Evolutionary conservation across 257 asterid species (phyloP).

Genomic region (Asclepias syriaca): DNA sequence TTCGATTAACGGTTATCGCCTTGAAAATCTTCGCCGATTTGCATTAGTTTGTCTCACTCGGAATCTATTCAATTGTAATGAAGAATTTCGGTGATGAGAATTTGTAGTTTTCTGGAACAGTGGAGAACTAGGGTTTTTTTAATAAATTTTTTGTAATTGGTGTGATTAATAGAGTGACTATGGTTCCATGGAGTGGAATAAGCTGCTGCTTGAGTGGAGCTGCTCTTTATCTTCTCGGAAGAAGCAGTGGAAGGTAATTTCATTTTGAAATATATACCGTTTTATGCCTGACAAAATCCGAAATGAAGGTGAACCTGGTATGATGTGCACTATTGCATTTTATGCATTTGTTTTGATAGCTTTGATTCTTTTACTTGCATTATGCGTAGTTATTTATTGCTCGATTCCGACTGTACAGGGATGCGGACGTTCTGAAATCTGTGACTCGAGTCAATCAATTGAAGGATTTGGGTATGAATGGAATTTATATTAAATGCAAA

Average conservation of each 20-base stretch:
- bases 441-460: constrained; percentile 86
- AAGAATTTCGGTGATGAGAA: not conserved
- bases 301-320: no score
- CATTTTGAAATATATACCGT: not conserved
- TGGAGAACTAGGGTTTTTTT: constrained; percentile 6
- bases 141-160: not conserved
- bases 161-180: constrained; percentile 17
- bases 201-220: constrained; percentile 93
- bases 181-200: constrained; percentile 87
- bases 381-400: not conserved
- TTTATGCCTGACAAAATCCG: no score
- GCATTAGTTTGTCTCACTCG: not conserved
- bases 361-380: not conserved
- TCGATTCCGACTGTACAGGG: constrained; percentile 39
- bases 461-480: constrained; percentile 74
- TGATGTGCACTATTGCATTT: no score
- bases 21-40: not conserved
- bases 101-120: not conserved
- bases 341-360: not conserved
- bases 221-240: constrained; percentile 92
- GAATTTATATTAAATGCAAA: not conserved
- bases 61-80: not conserved
- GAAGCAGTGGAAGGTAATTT: constrained; percentile 86
- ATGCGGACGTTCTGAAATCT: constrained; percentile 73
- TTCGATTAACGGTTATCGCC: not conserved